These are phyloP conservation scores for Cyclotella sp. DNA, from an alignment of 108 stramenopile species.

Conservation along the genomic window DNA sequence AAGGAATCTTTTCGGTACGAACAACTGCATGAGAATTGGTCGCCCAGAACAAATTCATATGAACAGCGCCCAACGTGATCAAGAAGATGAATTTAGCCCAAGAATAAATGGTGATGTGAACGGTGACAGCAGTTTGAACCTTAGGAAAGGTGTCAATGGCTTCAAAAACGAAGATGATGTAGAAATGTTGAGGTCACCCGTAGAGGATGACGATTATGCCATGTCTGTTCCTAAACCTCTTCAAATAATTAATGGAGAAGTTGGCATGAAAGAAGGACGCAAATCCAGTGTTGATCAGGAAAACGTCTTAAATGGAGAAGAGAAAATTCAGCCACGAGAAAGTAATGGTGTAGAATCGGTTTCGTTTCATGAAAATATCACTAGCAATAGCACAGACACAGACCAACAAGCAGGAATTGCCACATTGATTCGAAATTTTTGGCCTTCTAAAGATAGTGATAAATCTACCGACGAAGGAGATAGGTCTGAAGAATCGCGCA, in stretches of 20 bases:
- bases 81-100: neutral
- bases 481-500: neutral
- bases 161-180: neutral
- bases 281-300: neutral
- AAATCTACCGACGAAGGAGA: slow-evolving; percentile 4
- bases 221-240: slow-evolving; percentile 17
- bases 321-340: neutral
- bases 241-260: neutral
- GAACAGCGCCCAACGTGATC: neutral
- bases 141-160: no score
- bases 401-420: neutral
- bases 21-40: neutral
- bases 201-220: slow-evolving; percentile 40
- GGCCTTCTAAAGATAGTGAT: neutral
- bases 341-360: neutral
- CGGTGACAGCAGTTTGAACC: neutral
- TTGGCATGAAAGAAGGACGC: neutral
- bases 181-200: neutral
- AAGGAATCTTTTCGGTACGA: no score
- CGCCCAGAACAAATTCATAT: neutral
- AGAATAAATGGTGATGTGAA: neutral
- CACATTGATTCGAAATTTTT: slow-evolving; percentile 9
- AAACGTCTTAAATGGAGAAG: slow-evolving; percentile 7
- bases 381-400: neutral
- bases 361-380: neutral